Conservation (phyloP, 208 protist genomes). For the Crithidia bombi region DNA sequence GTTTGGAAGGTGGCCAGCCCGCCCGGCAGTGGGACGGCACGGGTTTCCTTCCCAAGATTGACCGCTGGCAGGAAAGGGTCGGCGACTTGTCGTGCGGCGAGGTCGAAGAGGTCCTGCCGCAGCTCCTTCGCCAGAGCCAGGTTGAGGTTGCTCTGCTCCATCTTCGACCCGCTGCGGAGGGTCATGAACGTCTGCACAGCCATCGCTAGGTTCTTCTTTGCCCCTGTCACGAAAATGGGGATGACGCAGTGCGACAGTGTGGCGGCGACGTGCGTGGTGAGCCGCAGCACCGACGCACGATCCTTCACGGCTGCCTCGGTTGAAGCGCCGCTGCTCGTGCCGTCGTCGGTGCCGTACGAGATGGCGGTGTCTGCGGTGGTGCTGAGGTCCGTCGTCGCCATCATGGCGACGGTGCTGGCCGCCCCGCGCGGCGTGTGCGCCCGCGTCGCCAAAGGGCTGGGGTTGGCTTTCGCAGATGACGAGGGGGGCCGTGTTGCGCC, state of each 20-base stretch:
- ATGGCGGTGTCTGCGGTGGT: background rate
- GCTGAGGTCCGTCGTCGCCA: background rate
- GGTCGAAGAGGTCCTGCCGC: constrained; percentile 44
- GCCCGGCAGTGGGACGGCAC: constrained; percentile 18
- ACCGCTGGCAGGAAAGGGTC: constrained; percentile 30
- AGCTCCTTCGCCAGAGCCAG: constrained; percentile 10
- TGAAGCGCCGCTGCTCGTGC: background rate
- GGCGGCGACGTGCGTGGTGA: background rate
- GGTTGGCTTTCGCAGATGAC: background rate
- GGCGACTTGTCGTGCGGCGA: constrained; percentile 32
- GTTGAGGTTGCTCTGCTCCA: background rate
- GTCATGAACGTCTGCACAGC: background rate
- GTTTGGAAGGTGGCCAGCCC: constrained; percentile 21
- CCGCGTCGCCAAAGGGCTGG: background rate
- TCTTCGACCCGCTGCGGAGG: constrained; percentile 5
- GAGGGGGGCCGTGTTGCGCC: too few species aligned
- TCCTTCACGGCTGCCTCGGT: background rate
- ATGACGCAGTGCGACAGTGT: background rate
- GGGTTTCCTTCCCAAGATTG: constrained; percentile 18
- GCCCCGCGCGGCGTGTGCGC: background rate
- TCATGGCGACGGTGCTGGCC: background rate
- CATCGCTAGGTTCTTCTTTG: background rate
- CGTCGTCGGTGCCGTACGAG: background rate
- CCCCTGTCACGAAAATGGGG: constrained; percentile 16
- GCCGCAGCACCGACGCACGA: background rate